phyloP scores from a whole-genome alignment of 2,329 filamentous ascomycete species.

The Sphaerulina musiva region DNA sequence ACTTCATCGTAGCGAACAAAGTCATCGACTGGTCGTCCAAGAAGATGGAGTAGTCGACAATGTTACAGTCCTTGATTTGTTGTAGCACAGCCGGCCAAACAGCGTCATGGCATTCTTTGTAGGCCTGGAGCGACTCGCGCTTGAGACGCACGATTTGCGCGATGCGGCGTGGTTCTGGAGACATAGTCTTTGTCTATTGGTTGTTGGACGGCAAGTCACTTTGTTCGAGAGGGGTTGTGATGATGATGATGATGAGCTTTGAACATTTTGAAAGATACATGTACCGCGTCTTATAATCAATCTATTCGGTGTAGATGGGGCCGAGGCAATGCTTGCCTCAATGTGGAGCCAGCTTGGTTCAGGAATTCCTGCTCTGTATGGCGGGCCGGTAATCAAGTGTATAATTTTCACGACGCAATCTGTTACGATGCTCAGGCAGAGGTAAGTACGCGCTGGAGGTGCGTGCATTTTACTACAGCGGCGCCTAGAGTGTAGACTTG shows the following conservation, averaged over 20 bases:
- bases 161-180: conserved; percentile 45
- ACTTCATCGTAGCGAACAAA: conserved; percentile 72
- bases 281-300: neutral
- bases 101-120: conserved; percentile 65
- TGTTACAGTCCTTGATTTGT: conserved; percentile 69
- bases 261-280: neutral
- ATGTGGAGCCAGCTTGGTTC: neutral
- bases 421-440: neutral
- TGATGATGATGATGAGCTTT: neutral
- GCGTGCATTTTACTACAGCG: no score
- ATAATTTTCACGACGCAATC: neutral
- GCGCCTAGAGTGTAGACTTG: neutral
- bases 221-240: no score
- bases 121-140: conserved; percentile 58
- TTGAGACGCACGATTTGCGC: conserved; percentile 69
- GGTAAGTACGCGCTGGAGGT: neutral
- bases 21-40: conserved; percentile 57
- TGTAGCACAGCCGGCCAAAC: conserved; percentile 73
- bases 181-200: conserved; percentile 11
- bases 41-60: conserved; percentile 69
- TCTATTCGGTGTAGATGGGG: conserved; percentile 1
- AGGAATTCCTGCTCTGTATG: neutral
- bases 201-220: no score
- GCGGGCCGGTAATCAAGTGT: neutral
- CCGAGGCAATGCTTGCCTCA: conserved; percentile 6